Evolutionary conservation across 2,329 filamentous ascomycete species (phyloP).

Genomic region (Calonectria pseudoreteaudii): DNA sequence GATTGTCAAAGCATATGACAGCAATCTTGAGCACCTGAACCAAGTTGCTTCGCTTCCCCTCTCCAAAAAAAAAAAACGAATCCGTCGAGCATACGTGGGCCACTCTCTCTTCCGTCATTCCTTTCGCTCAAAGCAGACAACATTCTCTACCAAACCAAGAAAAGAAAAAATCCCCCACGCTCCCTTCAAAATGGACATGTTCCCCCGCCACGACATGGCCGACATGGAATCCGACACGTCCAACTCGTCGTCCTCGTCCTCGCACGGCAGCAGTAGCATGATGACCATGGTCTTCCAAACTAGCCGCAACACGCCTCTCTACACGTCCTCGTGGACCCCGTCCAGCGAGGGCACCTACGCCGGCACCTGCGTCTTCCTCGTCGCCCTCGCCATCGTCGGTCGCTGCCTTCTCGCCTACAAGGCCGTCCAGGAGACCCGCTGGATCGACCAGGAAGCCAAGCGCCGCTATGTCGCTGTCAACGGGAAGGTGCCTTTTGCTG

Average conservation of each 20-base stretch:
- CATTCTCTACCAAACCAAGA: not conserved
- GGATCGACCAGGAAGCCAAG: conserved; percentile 77
- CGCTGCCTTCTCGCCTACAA: conserved; percentile 80
- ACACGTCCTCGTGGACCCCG: conserved; percentile 80
- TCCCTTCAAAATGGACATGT: conserved; percentile 32
- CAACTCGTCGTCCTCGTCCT: conserved; percentile 27
- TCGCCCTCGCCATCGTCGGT: conserved; percentile 77
- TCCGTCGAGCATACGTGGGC: no score
- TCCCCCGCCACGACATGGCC: conserved; percentile 42
- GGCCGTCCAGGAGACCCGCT: conserved; percentile 70
- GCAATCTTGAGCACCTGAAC: not conserved
- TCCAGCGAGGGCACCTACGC: conserved; percentile 78
- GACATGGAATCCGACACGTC: conserved; percentile 31
- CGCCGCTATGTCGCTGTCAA: conserved; percentile 82
- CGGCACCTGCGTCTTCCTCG: conserved; percentile 91
- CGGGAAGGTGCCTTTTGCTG: conserved; percentile 70
- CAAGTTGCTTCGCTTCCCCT: no score
- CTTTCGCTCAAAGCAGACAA: not conserved
- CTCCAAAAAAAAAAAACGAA: no score
- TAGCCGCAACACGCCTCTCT: conserved; percentile 61
- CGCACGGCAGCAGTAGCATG: conserved; percentile 9
- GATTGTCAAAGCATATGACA: conserved; percentile 2
- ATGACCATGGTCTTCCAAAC: conserved; percentile 73
- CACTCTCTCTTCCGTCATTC: not conserved
- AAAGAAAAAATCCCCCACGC: not conserved